A percentile compares a stretch with the other conserved stretches of the same genome.
Evolutionary conservation across 1,284 basidiomycete genomes (phyloP).

Genomic region (Apiotrichum gracile): DNA sequence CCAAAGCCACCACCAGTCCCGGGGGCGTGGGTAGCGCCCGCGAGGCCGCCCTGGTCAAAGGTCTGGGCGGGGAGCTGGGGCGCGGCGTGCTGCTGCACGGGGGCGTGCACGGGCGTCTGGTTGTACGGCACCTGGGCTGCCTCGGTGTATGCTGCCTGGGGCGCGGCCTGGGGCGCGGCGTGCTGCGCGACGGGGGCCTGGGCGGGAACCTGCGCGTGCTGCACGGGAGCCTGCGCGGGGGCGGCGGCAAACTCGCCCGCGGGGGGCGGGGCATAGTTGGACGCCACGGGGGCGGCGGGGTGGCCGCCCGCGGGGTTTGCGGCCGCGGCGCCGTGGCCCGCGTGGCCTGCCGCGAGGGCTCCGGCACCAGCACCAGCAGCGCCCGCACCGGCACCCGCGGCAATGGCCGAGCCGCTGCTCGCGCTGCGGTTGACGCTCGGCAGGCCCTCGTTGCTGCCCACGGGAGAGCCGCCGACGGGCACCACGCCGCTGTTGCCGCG

Average conservation of each 20-base stretch:
- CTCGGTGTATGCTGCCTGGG: background rate
- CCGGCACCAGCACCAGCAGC: background rate
- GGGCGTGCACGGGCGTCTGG: background rate
- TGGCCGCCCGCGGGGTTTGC: background rate
- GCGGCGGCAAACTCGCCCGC: too few species aligned
- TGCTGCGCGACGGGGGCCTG: background rate
- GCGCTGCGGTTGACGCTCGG: too few species aligned
- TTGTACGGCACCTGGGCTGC: background rate
- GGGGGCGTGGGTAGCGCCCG: too few species aligned
- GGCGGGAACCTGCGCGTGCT: too few species aligned
- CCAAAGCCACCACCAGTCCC: too few species aligned
- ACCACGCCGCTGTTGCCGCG: constrained; percentile 4
- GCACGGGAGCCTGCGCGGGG: too few species aligned
- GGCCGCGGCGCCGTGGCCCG: background rate
- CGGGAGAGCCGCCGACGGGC: background rate
- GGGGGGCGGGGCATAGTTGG: too few species aligned
- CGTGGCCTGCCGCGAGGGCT: background rate
- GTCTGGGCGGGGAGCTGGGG: too few species aligned
- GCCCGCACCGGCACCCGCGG: background rate
- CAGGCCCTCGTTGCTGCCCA: too few species aligned
- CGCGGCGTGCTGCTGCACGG: background rate
- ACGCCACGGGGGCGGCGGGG: too few species aligned
- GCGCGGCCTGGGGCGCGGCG: background rate
- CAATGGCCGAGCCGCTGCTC: too few species aligned
- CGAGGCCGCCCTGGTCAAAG: too few species aligned